Evolutionary conservation across 176 grass and related monocot genomes (phyloP).

Genomic region (Paspalum notatum): DNA sequence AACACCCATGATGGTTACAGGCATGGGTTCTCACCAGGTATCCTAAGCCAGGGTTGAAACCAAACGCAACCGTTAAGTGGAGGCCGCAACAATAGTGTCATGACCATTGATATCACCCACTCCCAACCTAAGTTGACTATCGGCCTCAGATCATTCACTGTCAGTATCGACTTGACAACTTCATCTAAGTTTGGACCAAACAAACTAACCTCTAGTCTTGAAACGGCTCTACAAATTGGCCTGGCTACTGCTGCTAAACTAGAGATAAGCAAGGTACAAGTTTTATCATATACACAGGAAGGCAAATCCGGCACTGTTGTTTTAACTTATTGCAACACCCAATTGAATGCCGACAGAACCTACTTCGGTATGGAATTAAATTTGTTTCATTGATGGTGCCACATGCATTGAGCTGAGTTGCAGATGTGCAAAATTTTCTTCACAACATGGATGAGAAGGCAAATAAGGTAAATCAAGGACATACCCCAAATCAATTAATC

Average conservation of each 20-base stretch:
- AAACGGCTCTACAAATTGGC: not conserved
- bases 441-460: not conserved
- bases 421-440: not conserved
- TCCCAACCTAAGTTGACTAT: not conserved
- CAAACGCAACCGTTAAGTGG: not conserved
- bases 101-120: not conserved
- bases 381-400: not conserved
- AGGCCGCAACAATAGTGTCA: not conserved
- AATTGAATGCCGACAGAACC: not conserved
- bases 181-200: not conserved
- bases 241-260: not conserved
- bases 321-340: not conserved
- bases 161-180: not conserved
- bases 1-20: too few species aligned
- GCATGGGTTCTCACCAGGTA: too few species aligned
- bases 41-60: too few species aligned
- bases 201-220: not conserved
- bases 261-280: not conserved
- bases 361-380: not conserved
- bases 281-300: not conserved
- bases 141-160: not conserved
- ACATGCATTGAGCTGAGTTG: not conserved
- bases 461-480: not conserved
- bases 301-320: not conserved
- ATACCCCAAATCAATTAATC: not conserved